Conservation (phyloP, 2,329 filamentous ascomycete genomes). For the Claviceps africana region DNA sequence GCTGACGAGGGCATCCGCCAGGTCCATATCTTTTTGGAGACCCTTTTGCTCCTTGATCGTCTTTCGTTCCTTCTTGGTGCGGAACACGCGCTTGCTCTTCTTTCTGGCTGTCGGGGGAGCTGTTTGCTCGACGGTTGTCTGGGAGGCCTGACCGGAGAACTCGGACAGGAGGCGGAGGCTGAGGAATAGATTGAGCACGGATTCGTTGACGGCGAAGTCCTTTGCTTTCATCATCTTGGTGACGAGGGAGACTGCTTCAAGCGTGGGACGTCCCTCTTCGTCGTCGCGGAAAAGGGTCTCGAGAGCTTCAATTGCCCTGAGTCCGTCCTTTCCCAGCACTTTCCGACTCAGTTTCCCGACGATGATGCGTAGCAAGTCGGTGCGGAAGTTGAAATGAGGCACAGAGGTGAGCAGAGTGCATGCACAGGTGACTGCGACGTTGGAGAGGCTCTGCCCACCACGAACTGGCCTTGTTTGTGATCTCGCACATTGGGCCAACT, state of each 20-base stretch:
- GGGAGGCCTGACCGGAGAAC: constrained; percentile 72
- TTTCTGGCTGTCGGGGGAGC: constrained; percentile 27
- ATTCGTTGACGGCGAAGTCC: constrained; percentile 72
- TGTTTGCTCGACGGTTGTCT: constrained; percentile 51
- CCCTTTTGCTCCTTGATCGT: constrained; percentile 69
- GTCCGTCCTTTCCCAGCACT: constrained; percentile 58
- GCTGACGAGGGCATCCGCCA: constrained; percentile 79
- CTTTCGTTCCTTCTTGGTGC: constrained; percentile 81
- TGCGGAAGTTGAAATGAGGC: constrained; percentile 94
- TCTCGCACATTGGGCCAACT: constrained; percentile 55
- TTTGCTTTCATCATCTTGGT: constrained; percentile 91
- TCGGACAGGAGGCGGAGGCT: constrained; percentile 79
- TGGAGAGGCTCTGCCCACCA: constrained; percentile 42
- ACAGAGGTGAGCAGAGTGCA: constrained; percentile 69
- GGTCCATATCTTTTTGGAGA: constrained; percentile 83
- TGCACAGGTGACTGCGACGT: constrained; percentile 70
- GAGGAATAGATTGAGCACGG: constrained; percentile 78
- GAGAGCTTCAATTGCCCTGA: constrained; percentile 63
- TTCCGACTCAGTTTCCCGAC: constrained; percentile 68
- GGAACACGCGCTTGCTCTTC: constrained; percentile 69
- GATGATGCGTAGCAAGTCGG: constrained; percentile 74
- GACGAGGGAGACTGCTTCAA: constrained; percentile 73
- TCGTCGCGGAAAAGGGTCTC: constrained; percentile 75
- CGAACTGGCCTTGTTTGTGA: constrained; percentile 26
- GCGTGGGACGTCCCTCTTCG: constrained; percentile 74